phyloP scores from a whole-genome alignment of 495 filamentous ascomycete species.

The Sporormia fimetaria region DNA sequence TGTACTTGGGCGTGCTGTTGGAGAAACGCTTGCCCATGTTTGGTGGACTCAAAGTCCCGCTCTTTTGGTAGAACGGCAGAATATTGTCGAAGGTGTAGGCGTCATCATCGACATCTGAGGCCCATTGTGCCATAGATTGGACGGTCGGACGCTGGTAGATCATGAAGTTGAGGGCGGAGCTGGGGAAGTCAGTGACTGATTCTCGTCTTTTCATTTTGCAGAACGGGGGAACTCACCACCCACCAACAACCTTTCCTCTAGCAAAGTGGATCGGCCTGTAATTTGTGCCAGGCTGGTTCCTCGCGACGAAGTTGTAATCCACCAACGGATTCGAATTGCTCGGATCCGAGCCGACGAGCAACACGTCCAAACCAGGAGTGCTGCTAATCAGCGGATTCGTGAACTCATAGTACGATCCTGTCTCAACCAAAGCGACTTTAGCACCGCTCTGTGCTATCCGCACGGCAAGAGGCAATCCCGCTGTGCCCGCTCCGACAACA shows the following conservation, averaged over 20 bases:
- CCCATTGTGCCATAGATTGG: constrained; percentile 39
- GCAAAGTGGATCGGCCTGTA: constrained; percentile 34
- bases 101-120: constrained; percentile 35
- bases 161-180: constrained; percentile 15
- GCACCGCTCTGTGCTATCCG: constrained; percentile 3
- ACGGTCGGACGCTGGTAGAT: constrained; percentile 30
- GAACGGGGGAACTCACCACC: constrained; percentile 35
- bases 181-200: constrained; percentile 26
- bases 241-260: constrained; percentile 37
- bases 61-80: constrained; percentile 37
- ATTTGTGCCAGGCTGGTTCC: not conserved
- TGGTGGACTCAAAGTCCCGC: constrained; percentile 20
- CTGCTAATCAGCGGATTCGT: not conserved
- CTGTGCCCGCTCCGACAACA: constrained; percentile 22
- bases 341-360: constrained; percentile 21
- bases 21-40: constrained; percentile 9
- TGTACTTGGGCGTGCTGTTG: constrained; percentile 23
- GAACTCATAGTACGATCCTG: constrained; percentile 9
- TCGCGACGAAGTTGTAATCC: constrained; percentile 15
- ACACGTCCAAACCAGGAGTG: constrained; percentile 6
- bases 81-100: constrained; percentile 38
- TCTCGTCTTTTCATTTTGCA: constrained; percentile 15
- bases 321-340: constrained; percentile 13
- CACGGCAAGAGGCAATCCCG: constrained; percentile 6
- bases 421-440: constrained; percentile 11